These are phyloP conservation scores for Peronospora destructor DNA, from an alignment of 352 stramenopile species.

Conservation along the genomic window DNA sequence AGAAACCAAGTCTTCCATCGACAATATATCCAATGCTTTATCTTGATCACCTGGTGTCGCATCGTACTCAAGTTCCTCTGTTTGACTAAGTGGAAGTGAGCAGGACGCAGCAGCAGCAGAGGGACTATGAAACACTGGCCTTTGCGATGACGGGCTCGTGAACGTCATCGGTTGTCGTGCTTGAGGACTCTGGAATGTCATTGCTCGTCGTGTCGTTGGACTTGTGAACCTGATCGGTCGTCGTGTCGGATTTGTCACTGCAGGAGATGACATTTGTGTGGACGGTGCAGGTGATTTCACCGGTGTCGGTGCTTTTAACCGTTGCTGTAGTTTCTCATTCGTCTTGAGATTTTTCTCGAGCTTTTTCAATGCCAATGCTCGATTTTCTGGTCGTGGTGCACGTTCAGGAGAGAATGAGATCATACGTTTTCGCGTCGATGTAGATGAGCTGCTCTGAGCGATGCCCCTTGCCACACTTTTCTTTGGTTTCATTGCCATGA, in stretches of 20 bases:
- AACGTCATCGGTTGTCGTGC: slow-evolving; percentile 15
- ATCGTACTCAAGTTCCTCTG: slow-evolving; percentile 31
- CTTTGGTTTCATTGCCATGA: slow-evolving; percentile 26
- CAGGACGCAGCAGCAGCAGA: slow-evolving; percentile 17
- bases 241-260: slow-evolving; percentile 8
- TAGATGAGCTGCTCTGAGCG: slow-evolving; percentile 63
- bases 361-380: slow-evolving; percentile 44
- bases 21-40: slow-evolving; percentile 6
- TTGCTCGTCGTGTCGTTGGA: slow-evolving; percentile 18
- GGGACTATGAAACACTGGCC: slow-evolving; percentile 22
- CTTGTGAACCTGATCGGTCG: slow-evolving; percentile 25
- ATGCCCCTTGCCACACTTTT: slow-evolving; percentile 45
- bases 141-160: slow-evolving; percentile 11
- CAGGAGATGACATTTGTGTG: slow-evolving; percentile 20
- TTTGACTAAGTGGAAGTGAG: slow-evolving; percentile 31
- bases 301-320: slow-evolving; percentile 42
- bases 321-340: slow-evolving; percentile 58
- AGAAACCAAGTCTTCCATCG: background rate
- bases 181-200: slow-evolving; percentile 26
- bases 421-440: slow-evolving; percentile 66
- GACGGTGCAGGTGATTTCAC: slow-evolving; percentile 26
- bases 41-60: slow-evolving; percentile 10
- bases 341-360: slow-evolving; percentile 68
- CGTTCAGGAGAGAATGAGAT: slow-evolving; percentile 74
- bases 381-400: slow-evolving; percentile 45